Evolutionary conservation across 2,329 filamentous ascomycete genomes (phyloP), one percentile per base, ranked within the genome.

Genomic region (Xylaria polymorpha): DNA sequence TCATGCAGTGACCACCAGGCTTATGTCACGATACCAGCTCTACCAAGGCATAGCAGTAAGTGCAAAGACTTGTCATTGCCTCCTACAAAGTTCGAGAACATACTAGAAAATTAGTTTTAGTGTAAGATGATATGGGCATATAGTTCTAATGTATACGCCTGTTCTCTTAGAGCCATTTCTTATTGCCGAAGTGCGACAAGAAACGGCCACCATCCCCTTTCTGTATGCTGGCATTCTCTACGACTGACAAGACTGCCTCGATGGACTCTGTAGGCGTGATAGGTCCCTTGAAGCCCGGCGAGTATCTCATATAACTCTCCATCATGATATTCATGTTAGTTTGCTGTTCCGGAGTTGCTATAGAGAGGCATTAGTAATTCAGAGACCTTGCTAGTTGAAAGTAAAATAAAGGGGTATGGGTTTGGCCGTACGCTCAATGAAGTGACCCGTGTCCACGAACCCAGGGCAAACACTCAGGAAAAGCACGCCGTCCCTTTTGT

Each of bases 401-500:
- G 32, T 15, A 20, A 14, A 56, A n/a, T 5, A 3, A 14, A 22
- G 39, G 51, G 32, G 6, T 6, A 14, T 1, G 51, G 29, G 51
- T 56, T 56, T 15, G 7, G 12, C 1, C 55, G 7, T 59, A 59
- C 41, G 41, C 41, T 46, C 41, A 22, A 46, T 9, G 18, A 46
- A 46, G 22, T 59, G 57, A 8, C 58, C 58, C 5, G 29, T 46
- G 8, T 63, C 61, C n/a, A 63, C 61, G 7, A 56, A 35, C 0
- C 84, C 84, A 0, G 84, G 85, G 57, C 80, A 80, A 37, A 86
- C 74, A 20, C 78, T 77, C 51, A 86, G 60, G 72, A 85, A 83
- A 1, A 85, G 75, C 1, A 86, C 77, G 0, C 82, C 83, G 0
- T 86, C 77, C 44, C 80, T 78, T 61, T 77, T 79, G 61, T 84